Evolutionary conservation across 2,329 filamentous ascomycete genomes (phyloP).

Genomic region (Laburnicola sp.): DNA sequence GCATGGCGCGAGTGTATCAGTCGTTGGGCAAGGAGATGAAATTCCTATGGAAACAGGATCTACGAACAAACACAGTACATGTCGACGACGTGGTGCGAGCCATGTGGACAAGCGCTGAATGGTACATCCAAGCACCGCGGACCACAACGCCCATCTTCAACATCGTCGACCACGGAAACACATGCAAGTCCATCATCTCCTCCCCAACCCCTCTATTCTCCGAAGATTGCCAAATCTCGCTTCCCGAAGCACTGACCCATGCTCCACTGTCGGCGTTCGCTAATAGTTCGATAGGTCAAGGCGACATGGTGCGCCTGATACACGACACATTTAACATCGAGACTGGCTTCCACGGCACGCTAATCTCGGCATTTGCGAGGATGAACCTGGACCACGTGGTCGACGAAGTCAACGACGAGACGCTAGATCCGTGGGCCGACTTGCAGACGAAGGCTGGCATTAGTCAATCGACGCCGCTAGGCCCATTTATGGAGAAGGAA

Average conservation of each 20-base stretch:
- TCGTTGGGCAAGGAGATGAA: constrained; percentile 83
- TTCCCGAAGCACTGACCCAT: neutral
- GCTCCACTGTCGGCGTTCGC: constrained; percentile 12
- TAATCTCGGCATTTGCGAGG: constrained; percentile 86
- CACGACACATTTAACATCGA: constrained; percentile 81
- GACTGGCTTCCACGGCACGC: constrained; percentile 83
- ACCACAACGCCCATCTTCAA: constrained; percentile 73
- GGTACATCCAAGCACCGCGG: constrained; percentile 71
- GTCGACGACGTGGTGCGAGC: constrained; percentile 82
- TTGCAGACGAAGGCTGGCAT: constrained; percentile 79
- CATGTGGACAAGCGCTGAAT: constrained; percentile 77
- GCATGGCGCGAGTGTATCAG: constrained; percentile 88
- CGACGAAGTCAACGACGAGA: constrained; percentile 94
- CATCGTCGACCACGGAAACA: constrained; percentile 83
- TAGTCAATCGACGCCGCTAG: constrained; percentile 79
- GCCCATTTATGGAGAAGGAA: constrained; percentile 95
- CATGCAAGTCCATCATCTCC: constrained; percentile 51
- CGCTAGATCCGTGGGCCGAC: constrained; percentile 90
- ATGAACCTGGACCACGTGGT: constrained; percentile 92
- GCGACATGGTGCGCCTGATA: constrained; percentile 76
- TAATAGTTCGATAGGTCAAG: constrained; percentile 61
- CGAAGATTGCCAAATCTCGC: neutral
- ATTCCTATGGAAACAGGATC: constrained; percentile 88
- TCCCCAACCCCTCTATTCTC: neutral
- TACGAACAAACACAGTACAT: constrained; percentile 89